phyloP scores from a whole-genome alignment of 352 stramenopile genomes.

The Thraustochytrium striatum region DNA sequence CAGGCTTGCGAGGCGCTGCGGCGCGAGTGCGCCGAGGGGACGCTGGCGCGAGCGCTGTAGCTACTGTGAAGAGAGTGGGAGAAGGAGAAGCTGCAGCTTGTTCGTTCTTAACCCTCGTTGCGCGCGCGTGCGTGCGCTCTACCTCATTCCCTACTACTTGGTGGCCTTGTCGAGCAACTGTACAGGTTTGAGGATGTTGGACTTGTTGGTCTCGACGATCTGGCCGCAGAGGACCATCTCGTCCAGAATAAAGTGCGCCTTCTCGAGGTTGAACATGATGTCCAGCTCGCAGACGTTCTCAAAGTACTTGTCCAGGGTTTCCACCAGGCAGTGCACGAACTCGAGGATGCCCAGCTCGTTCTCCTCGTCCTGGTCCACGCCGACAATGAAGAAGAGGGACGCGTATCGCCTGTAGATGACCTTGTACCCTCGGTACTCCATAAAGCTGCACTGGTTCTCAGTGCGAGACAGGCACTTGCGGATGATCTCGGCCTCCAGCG shows the following conservation, averaged over 20 bases:
- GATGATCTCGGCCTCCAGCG: constrained; percentile 98
- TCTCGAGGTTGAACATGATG: constrained; percentile 84
- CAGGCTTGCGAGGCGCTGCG: no score
- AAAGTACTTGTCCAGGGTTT: constrained; percentile 99
- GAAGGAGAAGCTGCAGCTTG: no score
- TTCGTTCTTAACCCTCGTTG: no score
- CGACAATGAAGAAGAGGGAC: constrained; percentile 99
- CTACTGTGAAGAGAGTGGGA: no score
- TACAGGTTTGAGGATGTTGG: constrained; percentile 96
- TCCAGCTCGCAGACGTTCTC: constrained; percentile 79
- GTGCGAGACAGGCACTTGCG: constrained; percentile 96
- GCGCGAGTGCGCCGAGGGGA: no score
- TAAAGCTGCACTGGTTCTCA: constrained; percentile 98
- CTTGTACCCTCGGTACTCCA: constrained; percentile 99
- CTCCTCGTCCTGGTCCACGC: constrained; percentile 90
- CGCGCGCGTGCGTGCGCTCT: no score
- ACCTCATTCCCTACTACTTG: no score
- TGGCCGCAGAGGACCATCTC: constrained; percentile 99
- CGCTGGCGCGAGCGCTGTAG: no score
- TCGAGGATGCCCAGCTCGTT: constrained; percentile 99
- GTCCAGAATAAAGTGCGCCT: constrained; percentile 85
- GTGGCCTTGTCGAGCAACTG: constrained; percentile 91
- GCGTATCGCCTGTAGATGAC: constrained; percentile 95
- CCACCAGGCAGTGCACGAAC: constrained; percentile 99
- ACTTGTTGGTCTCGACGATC: constrained; percentile 98